Evolutionary conservation across 1,284 basidiomycete species (phyloP).

Genomic region (Moniliophthora roreri): DNA sequence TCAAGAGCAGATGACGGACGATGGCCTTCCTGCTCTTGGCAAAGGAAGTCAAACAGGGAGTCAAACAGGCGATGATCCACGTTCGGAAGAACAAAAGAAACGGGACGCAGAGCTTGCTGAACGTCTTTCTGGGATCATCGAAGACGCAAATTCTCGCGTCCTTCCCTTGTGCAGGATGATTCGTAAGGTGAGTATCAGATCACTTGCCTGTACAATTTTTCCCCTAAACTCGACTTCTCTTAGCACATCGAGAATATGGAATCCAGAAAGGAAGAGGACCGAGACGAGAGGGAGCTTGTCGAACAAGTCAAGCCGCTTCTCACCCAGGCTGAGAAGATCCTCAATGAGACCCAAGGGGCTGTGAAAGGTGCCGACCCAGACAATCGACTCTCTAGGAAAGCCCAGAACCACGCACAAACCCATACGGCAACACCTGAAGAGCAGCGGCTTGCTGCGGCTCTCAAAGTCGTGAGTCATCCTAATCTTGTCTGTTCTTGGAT

Average conservation of each 20-base stretch:
- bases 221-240: no score
- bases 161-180: slow-evolving; percentile 32
- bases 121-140: slow-evolving; percentile 30
- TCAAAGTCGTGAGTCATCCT: slow-evolving; percentile 30
- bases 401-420: slow-evolving; percentile 31
- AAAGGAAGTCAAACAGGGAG: not conserved
- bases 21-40: not conserved
- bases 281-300: slow-evolving; percentile 34
- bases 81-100: slow-evolving; percentile 22
- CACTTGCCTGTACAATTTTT: not conserved
- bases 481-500: not conserved
- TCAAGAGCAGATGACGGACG: not conserved
- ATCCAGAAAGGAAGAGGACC: slow-evolving; percentile 31
- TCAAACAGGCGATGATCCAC: slow-evolving; percentile 11
- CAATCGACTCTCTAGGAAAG: slow-evolving; percentile 31
- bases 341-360: slow-evolving; percentile 35
- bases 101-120: slow-evolving; percentile 29
- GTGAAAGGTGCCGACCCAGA: slow-evolving; percentile 25
- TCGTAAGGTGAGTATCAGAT: slow-evolving; percentile 25
- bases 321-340: slow-evolving; percentile 33
- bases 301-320: slow-evolving; percentile 24
- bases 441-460: slow-evolving; percentile 37
- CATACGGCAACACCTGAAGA: slow-evolving; percentile 38
- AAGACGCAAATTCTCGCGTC: slow-evolving; percentile 30
- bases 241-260: slow-evolving; percentile 34